Percentiles rank a stretch among this genome's conserved stretches.
Conservation (phyloP, 139 green algal species). For the Limnomonas spitsbergensis region DNA sequence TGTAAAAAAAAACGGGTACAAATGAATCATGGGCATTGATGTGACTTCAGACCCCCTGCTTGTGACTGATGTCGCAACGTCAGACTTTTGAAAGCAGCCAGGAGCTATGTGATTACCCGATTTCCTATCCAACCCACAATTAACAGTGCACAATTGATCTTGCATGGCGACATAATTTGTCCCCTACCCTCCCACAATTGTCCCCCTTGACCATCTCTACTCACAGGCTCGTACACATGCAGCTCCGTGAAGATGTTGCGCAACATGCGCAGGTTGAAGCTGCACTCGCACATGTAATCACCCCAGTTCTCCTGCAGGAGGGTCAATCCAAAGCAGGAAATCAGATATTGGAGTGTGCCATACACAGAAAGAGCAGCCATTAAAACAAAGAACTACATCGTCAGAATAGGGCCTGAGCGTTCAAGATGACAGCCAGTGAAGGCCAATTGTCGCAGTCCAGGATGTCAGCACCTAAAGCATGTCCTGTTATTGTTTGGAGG, state of each 20-base stretch:
- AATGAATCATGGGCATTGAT: not conserved
- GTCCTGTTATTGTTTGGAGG: too few relatives aligned
- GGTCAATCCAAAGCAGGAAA: not conserved
- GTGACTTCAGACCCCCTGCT: not conserved
- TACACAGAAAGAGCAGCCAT: too few relatives aligned
- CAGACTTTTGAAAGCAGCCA: not conserved
- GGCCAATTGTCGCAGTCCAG: too few relatives aligned
- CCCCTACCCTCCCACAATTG: not conserved
- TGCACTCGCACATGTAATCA: slow-evolving; percentile 86
- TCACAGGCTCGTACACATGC: slow-evolving; percentile 78
- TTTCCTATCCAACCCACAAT: too few relatives aligned
- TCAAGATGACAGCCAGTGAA: too few relatives aligned
- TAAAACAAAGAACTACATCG: too few relatives aligned
- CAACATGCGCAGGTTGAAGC: slow-evolving; percentile 91
- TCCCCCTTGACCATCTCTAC: slow-evolving; percentile 14
- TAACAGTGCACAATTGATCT: too few relatives aligned
- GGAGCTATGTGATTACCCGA: too few relatives aligned
- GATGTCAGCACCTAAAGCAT: too few relatives aligned
- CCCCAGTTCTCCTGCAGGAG: slow-evolving; percentile 75
- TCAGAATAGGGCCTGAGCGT: too few relatives aligned
- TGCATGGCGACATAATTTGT: too few relatives aligned
- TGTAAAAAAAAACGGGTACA: slow-evolving; percentile 3
- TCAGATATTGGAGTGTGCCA: too few relatives aligned
- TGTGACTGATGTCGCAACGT: not conserved
- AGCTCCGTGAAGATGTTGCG: slow-evolving; percentile 90